These are phyloP conservation scores for Fragaria vesca DNA, from an alignment of 306 rosid species.

Conservation along the genomic window DNA sequence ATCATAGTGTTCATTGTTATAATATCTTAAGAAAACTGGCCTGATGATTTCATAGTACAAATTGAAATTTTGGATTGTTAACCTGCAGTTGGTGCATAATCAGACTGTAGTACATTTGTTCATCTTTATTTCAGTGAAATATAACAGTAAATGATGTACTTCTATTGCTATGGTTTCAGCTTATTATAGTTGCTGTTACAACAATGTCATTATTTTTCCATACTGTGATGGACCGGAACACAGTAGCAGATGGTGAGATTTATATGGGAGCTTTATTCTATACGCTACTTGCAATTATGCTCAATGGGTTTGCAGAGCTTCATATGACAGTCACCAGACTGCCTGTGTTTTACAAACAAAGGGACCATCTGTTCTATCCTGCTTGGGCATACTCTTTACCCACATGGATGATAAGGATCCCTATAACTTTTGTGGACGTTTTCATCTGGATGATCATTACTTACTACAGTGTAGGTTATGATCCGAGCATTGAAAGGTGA, in stretches of 20 bases:
- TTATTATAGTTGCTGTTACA: slow-evolving; percentile 29
- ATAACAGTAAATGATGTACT: neutral
- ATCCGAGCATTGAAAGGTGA: slow-evolving; percentile 42
- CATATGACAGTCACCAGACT: slow-evolving; percentile 45
- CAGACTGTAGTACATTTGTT: neutral
- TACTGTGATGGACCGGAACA: slow-evolving; percentile 31
- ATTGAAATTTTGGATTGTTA: neutral
- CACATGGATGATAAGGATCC: slow-evolving; percentile 40
- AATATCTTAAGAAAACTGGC: neutral
- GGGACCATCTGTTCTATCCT: slow-evolving; percentile 49
- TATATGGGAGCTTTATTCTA: slow-evolving; percentile 47
- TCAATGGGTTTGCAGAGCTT: slow-evolving; percentile 45
- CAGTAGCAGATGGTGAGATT: slow-evolving; percentile 35
- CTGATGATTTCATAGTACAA: neutral
- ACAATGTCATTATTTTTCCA: slow-evolving; percentile 38
- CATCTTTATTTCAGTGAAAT: neutral
- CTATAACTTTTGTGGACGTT: slow-evolving; percentile 38
- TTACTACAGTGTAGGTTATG: slow-evolving; percentile 43
- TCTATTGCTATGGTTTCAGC: slow-evolving; percentile 25
- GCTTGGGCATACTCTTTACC: slow-evolving; percentile 48
- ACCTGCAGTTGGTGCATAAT: neutral
- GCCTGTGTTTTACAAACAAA: slow-evolving; percentile 52
- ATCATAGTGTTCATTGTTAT: neutral
- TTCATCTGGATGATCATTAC: slow-evolving; percentile 44
- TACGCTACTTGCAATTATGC: slow-evolving; percentile 30